A percentile compares a stretch with the other conserved stretches of the same genome.
phyloP scores from a whole-genome alignment of 441 rosid genomes.

The Lepidium campestre region DNA sequence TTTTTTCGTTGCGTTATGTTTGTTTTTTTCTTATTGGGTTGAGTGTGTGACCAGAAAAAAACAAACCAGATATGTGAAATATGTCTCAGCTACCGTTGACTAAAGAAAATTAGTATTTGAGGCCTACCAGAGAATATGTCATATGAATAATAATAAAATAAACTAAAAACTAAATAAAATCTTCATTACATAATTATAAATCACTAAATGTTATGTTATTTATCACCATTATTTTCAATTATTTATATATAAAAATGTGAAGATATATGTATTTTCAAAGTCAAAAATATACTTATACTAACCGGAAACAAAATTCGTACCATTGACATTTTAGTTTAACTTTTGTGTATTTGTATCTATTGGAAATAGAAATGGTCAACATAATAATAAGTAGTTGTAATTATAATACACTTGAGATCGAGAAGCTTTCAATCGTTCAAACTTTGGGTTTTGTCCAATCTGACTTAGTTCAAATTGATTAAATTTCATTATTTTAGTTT shows the following conservation, averaged over 20 bases:
- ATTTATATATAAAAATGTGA: too few species aligned
- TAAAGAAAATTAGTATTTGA: not conserved
- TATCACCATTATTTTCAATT: too few species aligned
- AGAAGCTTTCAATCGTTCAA: not conserved
- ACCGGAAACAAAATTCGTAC: not conserved
- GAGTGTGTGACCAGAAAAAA: not conserved
- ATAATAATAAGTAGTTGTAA: not conserved
- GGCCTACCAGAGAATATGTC: too few species aligned
- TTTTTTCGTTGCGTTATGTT: not conserved
- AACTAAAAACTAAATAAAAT: too few species aligned
- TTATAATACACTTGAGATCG: not conserved
- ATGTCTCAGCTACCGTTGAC: conserved; percentile 16
- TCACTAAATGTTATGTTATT: too few species aligned
- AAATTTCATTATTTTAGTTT: not conserved
- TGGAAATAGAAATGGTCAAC: not conserved
- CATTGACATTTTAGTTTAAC: not conserved
- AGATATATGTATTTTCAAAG: too few species aligned
- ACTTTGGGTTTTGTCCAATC: not conserved
- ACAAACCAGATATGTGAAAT: not conserved
- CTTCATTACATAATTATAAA: too few species aligned
- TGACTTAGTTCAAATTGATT: not conserved
- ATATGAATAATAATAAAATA: too few species aligned
- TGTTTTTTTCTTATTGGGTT: not conserved
- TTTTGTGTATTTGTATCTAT: not conserved
- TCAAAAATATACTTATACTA: not conserved